phyloP scores from a whole-genome alignment of 257 asterid genomes.

The Prunella vulgaris region DNA sequence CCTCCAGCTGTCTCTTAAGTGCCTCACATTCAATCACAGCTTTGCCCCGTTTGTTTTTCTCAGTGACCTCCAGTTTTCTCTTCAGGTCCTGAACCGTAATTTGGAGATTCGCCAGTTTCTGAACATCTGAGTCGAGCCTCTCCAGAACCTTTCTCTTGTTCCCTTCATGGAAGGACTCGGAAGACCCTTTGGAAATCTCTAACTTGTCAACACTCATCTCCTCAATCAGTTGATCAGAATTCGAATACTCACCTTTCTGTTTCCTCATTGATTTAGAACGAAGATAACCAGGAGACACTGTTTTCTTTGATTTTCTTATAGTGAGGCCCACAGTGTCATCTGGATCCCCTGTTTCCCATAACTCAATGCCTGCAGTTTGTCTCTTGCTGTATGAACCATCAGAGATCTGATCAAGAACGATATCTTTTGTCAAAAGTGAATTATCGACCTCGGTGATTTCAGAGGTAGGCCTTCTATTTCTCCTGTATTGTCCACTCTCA shows the following conservation, averaged over 20 bases:
- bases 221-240: slow-evolving; percentile 34
- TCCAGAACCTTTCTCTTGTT: slow-evolving; percentile 68
- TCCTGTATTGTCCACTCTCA: slow-evolving; percentile 42
- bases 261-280: slow-evolving; percentile 50
- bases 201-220: slow-evolving; percentile 55
- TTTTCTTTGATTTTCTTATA: slow-evolving; percentile 32
- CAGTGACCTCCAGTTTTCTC: slow-evolving; percentile 67
- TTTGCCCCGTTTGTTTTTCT: slow-evolving; percentile 76
- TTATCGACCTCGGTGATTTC: slow-evolving; percentile 65
- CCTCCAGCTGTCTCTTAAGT: slow-evolving; percentile 74
- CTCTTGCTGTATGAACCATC: slow-evolving; percentile 64
- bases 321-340: slow-evolving; percentile 41
- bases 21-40: slow-evolving; percentile 70
- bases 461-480: slow-evolving; percentile 44
- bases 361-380: slow-evolving; percentile 46
- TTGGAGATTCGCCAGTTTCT: slow-evolving; percentile 81
- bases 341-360: slow-evolving; percentile 47
- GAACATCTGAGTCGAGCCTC: slow-evolving; percentile 83
- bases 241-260: slow-evolving; percentile 31
- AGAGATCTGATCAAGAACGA: slow-evolving; percentile 85
- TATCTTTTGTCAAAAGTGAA: slow-evolving; percentile 77
- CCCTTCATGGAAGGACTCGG: slow-evolving; percentile 57
- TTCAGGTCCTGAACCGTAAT: slow-evolving; percentile 76
- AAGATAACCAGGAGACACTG: slow-evolving; percentile 30
- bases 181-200: slow-evolving; percentile 51